Base-by-base conservation (phyloP, 331 rosid genomes). In the Spiraea crenata region DNA sequence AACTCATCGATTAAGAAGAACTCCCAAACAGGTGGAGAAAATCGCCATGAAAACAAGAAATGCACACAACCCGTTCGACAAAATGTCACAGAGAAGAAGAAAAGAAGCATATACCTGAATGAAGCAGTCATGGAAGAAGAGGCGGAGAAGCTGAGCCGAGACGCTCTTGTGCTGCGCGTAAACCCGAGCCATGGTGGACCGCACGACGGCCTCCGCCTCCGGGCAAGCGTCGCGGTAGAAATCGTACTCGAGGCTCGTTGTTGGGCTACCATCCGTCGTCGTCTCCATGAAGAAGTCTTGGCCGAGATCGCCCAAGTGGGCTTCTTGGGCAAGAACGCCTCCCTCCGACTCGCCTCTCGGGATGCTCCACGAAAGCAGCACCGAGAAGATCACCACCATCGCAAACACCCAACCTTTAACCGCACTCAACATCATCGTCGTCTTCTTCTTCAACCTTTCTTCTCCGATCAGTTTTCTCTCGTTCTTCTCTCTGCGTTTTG, bases 91-190 rank as follows among this genome's bases (percentile, higher is more conserved):
- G 17, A 48, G 3, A 40, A 0, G 44, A 59, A 76, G 11, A 7
- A 35, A 39, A 67, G 37, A 7, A 42, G 5, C 10, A 12, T 57
- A 15, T 59, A 84, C 97, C 86, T 84, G 72, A 54, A 91, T 81
- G 83, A 93, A 93, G 86, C 99, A 93, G 25, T 93, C 99, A 37
- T 91, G 97, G 70, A 93, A 91, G 82, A 87, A 89, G 66, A 93
- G 96, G 50, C 95, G 95, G 4, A 93, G 87, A 19, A 93, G 81
- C 70, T 88, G 83, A 0, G 97, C 82, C 2, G 96, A 74, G 40
- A 82, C 76, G 10, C 86, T 84, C 19, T 79, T 73, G 4, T 82
- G 85, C 19, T 77, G 83, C 16, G 77, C 68, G 86, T 85, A 84
- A 3, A 91, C 34, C 54, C 78, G 82, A 65, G 91, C 71, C 45